Base-by-base conservation (phyloP, 2,329 filamentous ascomycete genomes). In the Pestalotiopsis sp. region DNA sequence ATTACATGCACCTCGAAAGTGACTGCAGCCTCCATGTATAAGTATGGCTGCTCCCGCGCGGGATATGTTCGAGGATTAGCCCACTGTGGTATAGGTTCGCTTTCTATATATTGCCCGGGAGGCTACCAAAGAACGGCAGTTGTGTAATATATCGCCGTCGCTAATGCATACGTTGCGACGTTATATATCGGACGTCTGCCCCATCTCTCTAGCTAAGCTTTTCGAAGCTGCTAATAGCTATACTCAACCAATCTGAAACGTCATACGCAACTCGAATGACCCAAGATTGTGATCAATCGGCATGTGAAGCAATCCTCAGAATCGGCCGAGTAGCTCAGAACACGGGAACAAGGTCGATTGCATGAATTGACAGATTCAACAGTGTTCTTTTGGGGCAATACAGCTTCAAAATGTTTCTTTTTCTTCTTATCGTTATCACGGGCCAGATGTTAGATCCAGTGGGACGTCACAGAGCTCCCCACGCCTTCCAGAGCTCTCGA, bases 81-180 rank as follows among this genome's bases (percentile, higher is more conserved):
- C 45, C 9, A 20, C 20, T 4, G 45, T 23, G 7, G 45, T 52
- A 52, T 52, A 52, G 45, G n/a, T 17, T 9, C 4, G 17, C 20
- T 52, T 20, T 17, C 20, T 20, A 52, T 23, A 52, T 52, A 52
- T 11, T 9, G 13, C 31, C 31, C 27, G 59, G 31, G 7, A 27
- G 20, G 59, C 38, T 20, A 36, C 14, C 59, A 39, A 36, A 62
- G 14, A 62, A 62, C 59, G 59, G 25, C 59, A 62, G 59, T 62
- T 62, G 59, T n/a, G 17, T 23, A 62, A 62, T 62, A 12, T 64
- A 64, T 52, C 17, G 25, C 39, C 20, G 61, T 39, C 61, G 39
- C 61, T 64, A 64, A 27, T 64, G 36, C 61, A 64, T 25, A 45
- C 61, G 61, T 64, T 64, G 61, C 38, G 45, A 62, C 59, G n/a